Conservation (phyloP, 2,329 filamentous ascomycete species). For the Fusarium floridanum region DNA sequence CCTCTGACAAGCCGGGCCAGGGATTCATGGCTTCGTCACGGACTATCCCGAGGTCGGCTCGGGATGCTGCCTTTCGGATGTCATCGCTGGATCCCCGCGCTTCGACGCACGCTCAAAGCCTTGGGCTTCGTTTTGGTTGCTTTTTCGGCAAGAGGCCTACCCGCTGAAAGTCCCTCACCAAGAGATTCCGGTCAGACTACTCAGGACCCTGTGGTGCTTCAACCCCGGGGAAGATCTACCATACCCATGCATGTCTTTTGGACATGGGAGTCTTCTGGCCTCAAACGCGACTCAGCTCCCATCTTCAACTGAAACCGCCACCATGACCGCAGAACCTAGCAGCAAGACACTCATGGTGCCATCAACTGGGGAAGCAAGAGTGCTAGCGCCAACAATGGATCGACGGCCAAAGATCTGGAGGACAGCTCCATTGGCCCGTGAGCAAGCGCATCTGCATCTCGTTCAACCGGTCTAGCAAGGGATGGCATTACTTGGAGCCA, state of each 20-base stretch:
- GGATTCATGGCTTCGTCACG: not conserved
- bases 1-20: not conserved
- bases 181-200: not conserved
- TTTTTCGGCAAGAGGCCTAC: not conserved
- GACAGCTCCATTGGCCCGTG: slow-evolving; percentile 25
- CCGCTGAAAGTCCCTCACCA: slow-evolving; percentile 5
- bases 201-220: not conserved
- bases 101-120: not conserved
- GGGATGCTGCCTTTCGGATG: not conserved
- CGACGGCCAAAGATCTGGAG: slow-evolving; percentile 16
- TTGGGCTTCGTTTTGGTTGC: not conserved
- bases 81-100: not conserved
- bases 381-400: slow-evolving; percentile 40
- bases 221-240: not conserved
- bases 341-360: not conserved
- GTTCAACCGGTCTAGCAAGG: slow-evolving; percentile 10
- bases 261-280: slow-evolving; percentile 3
- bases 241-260: not conserved
- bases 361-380: not conserved
- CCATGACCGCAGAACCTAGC: slow-evolving; percentile 11
- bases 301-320: slow-evolving; percentile 2
- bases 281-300: not conserved
- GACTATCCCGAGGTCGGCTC: not conserved
- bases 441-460: slow-evolving; percentile 9
- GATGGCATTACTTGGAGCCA: not conserved